Conservation (phyloP, 345 rosid species). For the Diplotaxis tenuifolia region DNA sequence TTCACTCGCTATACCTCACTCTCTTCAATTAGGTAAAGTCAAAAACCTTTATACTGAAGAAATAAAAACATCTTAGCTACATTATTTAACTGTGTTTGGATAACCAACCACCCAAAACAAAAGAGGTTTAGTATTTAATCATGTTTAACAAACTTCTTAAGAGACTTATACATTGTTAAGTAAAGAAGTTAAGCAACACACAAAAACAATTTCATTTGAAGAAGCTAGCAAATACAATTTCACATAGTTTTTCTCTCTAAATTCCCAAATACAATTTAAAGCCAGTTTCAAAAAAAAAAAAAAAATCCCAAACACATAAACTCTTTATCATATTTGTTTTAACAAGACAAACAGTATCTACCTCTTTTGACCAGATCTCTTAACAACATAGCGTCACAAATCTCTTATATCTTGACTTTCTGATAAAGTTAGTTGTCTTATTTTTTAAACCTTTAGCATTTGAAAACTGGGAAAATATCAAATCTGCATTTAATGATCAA, state of each 20-base stretch:
- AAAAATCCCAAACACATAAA: background rate
- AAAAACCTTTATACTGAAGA: background rate
- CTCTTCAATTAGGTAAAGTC: slow-evolving; percentile 17
- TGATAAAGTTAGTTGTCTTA: background rate
- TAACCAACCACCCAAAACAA: background rate
- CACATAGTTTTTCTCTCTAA: background rate
- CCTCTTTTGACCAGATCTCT: background rate
- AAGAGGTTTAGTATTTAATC: background rate
- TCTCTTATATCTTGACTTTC: background rate
- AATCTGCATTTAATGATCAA: background rate
- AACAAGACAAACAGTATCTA: background rate
- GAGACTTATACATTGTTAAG: background rate
- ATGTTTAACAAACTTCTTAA: slow-evolving; percentile 2
- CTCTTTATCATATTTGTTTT: background rate
- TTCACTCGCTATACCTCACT: background rate
- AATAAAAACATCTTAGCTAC: background rate
- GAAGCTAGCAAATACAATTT: background rate
- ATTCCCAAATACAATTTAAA: background rate
- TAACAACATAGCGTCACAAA: background rate
- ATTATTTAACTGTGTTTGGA: slow-evolving; percentile 1
- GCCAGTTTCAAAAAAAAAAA: no score
- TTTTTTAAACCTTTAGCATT: background rate
- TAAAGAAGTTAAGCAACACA: slow-evolving; percentile 1
- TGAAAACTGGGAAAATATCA: background rate
- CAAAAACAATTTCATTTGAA: background rate